Conservation (phyloP, 352 stramenopile species). For the Globisporangium recalcitrans region DNA sequence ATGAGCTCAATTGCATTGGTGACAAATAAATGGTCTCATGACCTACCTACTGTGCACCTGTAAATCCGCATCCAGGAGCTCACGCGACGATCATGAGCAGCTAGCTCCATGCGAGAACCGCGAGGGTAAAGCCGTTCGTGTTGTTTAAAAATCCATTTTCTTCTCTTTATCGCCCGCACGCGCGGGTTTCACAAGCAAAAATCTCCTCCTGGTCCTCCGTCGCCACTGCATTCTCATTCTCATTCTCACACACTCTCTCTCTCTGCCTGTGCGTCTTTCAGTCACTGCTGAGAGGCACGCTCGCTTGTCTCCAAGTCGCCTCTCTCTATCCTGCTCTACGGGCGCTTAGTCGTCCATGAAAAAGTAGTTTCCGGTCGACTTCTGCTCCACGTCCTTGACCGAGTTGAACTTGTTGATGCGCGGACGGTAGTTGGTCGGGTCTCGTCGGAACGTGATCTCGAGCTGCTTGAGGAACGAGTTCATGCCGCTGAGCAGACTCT, state of each 20-base stretch:
- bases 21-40: not conserved
- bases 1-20: not conserved
- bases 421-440: conserved; percentile 98
- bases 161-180: not conserved
- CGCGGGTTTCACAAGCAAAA: conserved; percentile 15
- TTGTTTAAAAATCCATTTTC: conserved; percentile 7
- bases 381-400: conserved; percentile 98
- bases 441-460: conserved; percentile 98
- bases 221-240: not conserved
- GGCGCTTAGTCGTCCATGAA: conserved; percentile 94
- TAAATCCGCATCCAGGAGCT: conserved; percentile 16
- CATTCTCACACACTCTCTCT: too few species aligned
- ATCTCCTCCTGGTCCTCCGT: not conserved
- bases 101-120: not conserved
- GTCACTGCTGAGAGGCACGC: not conserved
- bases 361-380: conserved; percentile 97
- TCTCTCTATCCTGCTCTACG: conserved; percentile 1
- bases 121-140: not conserved
- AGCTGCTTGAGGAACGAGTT: conserved; percentile 99
- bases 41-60: not conserved
- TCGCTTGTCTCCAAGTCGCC: not conserved
- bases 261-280: not conserved
- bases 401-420: conserved; percentile 95
- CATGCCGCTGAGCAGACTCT: conserved; percentile 97
- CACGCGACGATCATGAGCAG: conserved; percentile 8